phyloP scores from a whole-genome alignment of 768 basidiomycete species.

The Leccinum barrowsii region DNA sequence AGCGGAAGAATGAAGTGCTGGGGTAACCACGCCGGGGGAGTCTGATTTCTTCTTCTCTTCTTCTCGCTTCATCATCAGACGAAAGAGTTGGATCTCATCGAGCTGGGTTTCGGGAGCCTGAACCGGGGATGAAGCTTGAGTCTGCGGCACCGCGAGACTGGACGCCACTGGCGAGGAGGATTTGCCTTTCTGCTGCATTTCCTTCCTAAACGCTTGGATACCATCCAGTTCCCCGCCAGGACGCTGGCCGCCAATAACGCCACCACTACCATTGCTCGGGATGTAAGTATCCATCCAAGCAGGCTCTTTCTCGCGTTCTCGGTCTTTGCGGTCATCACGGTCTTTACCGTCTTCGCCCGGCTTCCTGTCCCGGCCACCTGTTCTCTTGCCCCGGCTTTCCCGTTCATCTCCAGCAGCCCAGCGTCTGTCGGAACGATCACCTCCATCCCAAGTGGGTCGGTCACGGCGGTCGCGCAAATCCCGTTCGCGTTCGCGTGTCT shows the following conservation, averaged over 20 bases:
- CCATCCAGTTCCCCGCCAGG: constrained; percentile 71
- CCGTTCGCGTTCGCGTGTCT: constrained; percentile 42
- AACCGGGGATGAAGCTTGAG: constrained; percentile 17
- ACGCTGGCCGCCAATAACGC: constrained; percentile 61
- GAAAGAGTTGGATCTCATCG: constrained; percentile 84
- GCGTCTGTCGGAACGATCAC: constrained; percentile 44
- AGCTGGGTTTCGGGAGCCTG: constrained; percentile 39
- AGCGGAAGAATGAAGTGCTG: background rate
- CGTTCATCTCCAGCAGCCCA: constrained; percentile 68
- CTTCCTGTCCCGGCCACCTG: constrained; percentile 57
- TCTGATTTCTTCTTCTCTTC: constrained; percentile 47
- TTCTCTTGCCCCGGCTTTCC: constrained; percentile 59
- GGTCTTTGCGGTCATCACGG: constrained; percentile 49
- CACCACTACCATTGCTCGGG: constrained; percentile 52
- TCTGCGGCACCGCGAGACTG: constrained; percentile 13
- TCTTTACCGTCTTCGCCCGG: constrained; percentile 45
- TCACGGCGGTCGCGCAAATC: constrained; percentile 45
- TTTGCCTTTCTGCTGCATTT: constrained; percentile 73
- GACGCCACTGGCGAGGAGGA: constrained; percentile 27
- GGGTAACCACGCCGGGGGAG: constrained; percentile 5
- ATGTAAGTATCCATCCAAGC: constrained; percentile 93
- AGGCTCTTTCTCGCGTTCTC: constrained; percentile 75
- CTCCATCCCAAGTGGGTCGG: constrained; percentile 46
- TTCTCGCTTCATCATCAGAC: constrained; percentile 77
- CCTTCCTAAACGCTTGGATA: constrained; percentile 86